phyloP scores from a whole-genome alignment of 2,329 filamentous ascomycete genomes.

The Colletotrichum costaricense region DNA sequence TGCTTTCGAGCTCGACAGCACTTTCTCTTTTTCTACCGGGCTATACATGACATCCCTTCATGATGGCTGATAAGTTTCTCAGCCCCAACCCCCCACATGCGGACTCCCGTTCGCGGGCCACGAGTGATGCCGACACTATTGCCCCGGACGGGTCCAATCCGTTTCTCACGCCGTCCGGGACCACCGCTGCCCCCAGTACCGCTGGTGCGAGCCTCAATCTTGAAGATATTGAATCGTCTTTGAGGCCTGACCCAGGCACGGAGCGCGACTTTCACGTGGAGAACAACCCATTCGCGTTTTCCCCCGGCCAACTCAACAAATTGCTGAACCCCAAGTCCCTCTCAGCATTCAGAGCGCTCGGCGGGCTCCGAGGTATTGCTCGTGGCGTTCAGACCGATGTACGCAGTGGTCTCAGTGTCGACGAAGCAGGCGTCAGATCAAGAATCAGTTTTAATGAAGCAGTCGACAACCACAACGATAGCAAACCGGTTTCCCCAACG shows the following conservation, averaged over 20 bases:
- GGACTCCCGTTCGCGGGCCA: constrained; percentile 25
- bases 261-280: constrained; percentile 75
- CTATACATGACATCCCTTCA: constrained; percentile 13
- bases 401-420: constrained; percentile 72
- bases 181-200: constrained; percentile 27
- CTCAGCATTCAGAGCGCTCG: constrained; percentile 77
- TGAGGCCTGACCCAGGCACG: constrained; percentile 76
- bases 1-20: constrained; percentile 29
- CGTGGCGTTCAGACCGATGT: constrained; percentile 75
- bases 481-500: not conserved
- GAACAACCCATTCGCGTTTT: constrained; percentile 81
- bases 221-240: constrained; percentile 58
- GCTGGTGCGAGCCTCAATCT: constrained; percentile 28
- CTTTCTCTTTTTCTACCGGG: constrained; percentile 9
- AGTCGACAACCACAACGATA: constrained; percentile 45
- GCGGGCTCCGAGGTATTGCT: constrained; percentile 75
- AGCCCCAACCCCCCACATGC: constrained; percentile 27
- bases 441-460: constrained; percentile 76
- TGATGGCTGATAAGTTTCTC: constrained; percentile 27
- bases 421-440: constrained; percentile 72
- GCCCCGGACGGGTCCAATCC: constrained; percentile 34
- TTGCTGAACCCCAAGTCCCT: constrained; percentile 81
- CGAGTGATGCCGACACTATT: constrained; percentile 34
- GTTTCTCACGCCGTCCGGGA: constrained; percentile 39
- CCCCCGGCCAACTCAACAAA: constrained; percentile 79